Evolutionary conservation across 1,284 basidiomycete genomes (phyloP).

Genomic region (Leccinum pseudoinsigne): DNA sequence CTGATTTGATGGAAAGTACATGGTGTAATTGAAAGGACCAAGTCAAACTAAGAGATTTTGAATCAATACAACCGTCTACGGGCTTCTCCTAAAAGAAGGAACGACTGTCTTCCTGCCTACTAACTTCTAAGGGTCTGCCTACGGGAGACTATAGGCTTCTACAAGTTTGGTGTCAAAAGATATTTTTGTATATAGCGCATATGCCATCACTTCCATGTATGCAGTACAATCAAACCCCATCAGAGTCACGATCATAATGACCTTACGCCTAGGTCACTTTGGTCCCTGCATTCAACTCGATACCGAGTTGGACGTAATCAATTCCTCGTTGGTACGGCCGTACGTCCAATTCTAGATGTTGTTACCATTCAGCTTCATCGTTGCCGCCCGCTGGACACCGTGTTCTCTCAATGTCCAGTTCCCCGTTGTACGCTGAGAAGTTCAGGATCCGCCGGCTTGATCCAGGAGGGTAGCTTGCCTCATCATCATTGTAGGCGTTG

Average conservation of each 20-base stretch:
- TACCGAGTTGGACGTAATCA: conserved; percentile 33
- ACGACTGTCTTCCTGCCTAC: background rate
- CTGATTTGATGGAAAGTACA: too few species aligned
- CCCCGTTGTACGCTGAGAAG: conserved; percentile 36
- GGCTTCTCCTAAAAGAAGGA: background rate
- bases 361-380: conserved; percentile 36
- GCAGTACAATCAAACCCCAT: too few species aligned
- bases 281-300: conserved; percentile 36
- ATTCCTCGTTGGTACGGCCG: conserved; percentile 30
- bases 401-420: conserved; percentile 37
- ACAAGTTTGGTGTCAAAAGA: too few species aligned
- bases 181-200: too few species aligned
- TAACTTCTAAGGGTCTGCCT: background rate
- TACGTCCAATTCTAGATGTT: conserved; percentile 38
- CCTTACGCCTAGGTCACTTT: conserved; percentile 27
- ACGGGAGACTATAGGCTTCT: background rate
- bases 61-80: too few species aligned
- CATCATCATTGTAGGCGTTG: conserved; percentile 57
- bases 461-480: conserved; percentile 50
- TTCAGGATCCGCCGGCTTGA: conserved; percentile 43
- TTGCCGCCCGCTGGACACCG: conserved; percentile 41
- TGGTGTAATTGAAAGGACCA: too few species aligned
- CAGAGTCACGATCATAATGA: too few species aligned
- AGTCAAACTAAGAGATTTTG: too few species aligned
- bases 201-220: too few species aligned